A percentile compares a stretch with the other conserved stretches of the same genome.
phyloP scores from a whole-genome alignment of 768 basidiomycete species.

The Trametes cingulata region DNA sequence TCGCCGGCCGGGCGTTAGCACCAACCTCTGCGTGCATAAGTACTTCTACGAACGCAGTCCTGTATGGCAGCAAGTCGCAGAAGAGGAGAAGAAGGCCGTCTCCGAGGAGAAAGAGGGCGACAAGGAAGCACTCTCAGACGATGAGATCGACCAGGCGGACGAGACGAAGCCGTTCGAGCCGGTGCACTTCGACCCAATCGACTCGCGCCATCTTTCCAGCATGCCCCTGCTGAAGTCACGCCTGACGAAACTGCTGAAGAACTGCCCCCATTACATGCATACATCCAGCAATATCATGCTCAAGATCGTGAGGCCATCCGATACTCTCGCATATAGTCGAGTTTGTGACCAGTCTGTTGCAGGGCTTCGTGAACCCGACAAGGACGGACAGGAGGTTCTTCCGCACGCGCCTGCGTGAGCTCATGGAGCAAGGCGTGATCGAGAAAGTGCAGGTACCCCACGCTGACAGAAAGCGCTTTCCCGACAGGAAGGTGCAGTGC shows the following conservation, averaged over 20 bases:
- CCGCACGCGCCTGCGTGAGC: slow-evolving; percentile 67
- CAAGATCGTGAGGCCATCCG: slow-evolving; percentile 56
- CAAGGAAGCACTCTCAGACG: slow-evolving; percentile 28
- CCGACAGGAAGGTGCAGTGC: slow-evolving; percentile 55
- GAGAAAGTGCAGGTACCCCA: slow-evolving; percentile 75
- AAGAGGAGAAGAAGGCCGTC: slow-evolving; percentile 54
- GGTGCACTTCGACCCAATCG: slow-evolving; percentile 69
- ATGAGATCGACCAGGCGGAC: slow-evolving; percentile 26
- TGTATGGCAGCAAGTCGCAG: slow-evolving; percentile 75
- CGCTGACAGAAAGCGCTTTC: slow-evolving; percentile 45
- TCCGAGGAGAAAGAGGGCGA: slow-evolving; percentile 44
- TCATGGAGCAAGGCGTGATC: slow-evolving; percentile 71
- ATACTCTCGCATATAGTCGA: neutral
- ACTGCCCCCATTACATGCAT: slow-evolving; percentile 70
- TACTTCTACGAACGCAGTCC: slow-evolving; percentile 79
- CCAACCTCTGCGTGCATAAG: slow-evolving; percentile 78
- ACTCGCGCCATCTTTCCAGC: slow-evolving; percentile 76
- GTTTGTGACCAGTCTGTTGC: neutral
- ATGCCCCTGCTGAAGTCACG: slow-evolving; percentile 69
- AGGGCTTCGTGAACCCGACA: slow-evolving; percentile 78
- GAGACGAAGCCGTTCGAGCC: slow-evolving; percentile 24
- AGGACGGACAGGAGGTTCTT: slow-evolving; percentile 85
- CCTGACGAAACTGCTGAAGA: slow-evolving; percentile 69
- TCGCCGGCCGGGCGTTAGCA: slow-evolving; percentile 73
- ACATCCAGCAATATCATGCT: slow-evolving; percentile 75